These are phyloP conservation scores for Kazachstania psychrophila DNA, from an alignment of 805 yeast genomes.

Conservation along the genomic window DNA sequence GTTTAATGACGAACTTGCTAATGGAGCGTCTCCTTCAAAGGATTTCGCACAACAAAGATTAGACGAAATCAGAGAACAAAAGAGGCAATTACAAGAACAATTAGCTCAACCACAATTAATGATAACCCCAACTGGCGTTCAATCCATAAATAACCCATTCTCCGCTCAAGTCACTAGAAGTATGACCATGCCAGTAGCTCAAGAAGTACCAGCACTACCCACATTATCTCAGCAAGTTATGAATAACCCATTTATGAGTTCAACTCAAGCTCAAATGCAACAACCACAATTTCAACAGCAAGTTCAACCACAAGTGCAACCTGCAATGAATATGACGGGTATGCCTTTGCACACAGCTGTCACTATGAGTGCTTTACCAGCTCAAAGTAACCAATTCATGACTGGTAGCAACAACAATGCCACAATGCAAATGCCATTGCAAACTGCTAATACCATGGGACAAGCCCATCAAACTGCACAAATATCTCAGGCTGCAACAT, in stretches of 20 bases:
- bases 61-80: constrained; percentile 30
- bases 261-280: constrained; percentile 15
- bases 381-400: no score
- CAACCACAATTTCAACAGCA: constrained; percentile 10
- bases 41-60: constrained; percentile 25
- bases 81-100: constrained; percentile 25
- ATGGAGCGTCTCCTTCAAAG: neutral
- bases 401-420: no score
- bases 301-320: constrained; percentile 1
- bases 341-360: no score
- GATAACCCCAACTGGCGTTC: constrained; percentile 22
- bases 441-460: no score
- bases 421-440: no score
- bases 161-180: constrained; percentile 1
- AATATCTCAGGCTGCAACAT: no score
- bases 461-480: neutral
- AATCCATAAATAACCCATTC: constrained; percentile 28
- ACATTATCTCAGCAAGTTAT: constrained; percentile 12
- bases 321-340: no score
- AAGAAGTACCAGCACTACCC: constrained; percentile 11
- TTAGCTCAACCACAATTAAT: constrained; percentile 24
- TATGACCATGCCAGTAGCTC: constrained; percentile 9
- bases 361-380: no score
- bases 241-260: constrained; percentile 9
- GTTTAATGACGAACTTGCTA: constrained; percentile 6